phyloP scores from a whole-genome alignment of 2,329 filamentous ascomycete species.

The Phaeosphaeria sp. region DNA sequence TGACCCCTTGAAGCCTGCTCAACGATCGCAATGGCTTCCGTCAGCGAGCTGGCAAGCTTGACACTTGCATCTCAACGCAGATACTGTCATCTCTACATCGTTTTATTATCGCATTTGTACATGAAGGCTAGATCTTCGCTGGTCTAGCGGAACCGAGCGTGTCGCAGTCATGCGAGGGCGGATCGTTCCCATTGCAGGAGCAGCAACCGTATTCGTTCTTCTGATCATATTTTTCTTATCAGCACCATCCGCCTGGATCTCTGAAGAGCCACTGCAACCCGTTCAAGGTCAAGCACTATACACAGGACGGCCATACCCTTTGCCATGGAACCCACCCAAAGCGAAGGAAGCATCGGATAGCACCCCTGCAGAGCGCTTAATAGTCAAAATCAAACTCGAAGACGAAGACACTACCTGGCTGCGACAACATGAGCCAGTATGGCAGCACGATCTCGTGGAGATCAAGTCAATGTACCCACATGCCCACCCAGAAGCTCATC shows the following conservation, averaged over 20 bases:
- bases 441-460: constrained; percentile 51
- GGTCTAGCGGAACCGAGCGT: background rate
- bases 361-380: constrained; percentile 4
- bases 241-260: background rate
- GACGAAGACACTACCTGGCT: constrained; percentile 25
- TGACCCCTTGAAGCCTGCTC: background rate
- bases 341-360: constrained; percentile 6
- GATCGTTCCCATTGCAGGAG: background rate
- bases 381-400: constrained; percentile 19
- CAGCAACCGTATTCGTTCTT: constrained; percentile 2
- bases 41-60: background rate
- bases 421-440: constrained; percentile 24
- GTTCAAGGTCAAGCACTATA: constrained; percentile 17
- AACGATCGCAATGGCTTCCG: background rate
- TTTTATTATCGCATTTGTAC: background rate
- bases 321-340: constrained; percentile 6
- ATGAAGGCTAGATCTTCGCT: background rate
- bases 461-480: constrained; percentile 17
- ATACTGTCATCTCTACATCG: background rate
- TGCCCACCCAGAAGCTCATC: constrained; percentile 9
- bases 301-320: constrained; percentile 2
- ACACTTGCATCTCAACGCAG: background rate
- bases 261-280: background rate
- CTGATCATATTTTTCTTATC: background rate
- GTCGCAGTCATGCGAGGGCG: constrained; percentile 5